Base-by-base conservation (phyloP, 139 green algal species). In the Chlorella sp. region DNA sequence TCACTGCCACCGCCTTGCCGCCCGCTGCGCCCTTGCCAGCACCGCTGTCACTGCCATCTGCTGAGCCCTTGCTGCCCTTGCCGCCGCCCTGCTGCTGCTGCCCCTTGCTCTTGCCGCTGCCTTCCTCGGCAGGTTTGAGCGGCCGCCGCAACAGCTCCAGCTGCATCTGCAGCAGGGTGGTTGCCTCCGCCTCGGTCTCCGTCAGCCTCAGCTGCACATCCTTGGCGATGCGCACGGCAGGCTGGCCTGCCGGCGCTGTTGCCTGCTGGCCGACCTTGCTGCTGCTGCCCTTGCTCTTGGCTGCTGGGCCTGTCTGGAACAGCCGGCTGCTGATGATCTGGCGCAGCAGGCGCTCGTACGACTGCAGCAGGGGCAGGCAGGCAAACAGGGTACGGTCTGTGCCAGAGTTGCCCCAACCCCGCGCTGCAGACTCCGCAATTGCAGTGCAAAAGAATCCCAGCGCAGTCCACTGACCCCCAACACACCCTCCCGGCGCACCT, bases 281-380 rank as follows among this genome's bases (percentile, higher is more conserved):
- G 25, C 21, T 28, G 72, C 72, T 38, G n/a, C 72, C 26, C 34
- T n/a, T n/a, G 71, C 71, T 17, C 51, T 60, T 60, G 51, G 51
- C 2, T 23, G 51, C 12, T 13, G 64, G 26, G 2, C 39, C 70
- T 18, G 39, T 44, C 4, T 30, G 62, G 56, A 86, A 86, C 0
- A 86, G 47, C 21, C 70, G 81, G 36, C 55, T 74, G 81, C 32
- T 4, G 16, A 86, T 56, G 20, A 86, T 38, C 69, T 86, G 62
- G n/a, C 55, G 81, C 55, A 86, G 70, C 47, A 86, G 81, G 16
- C 62, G 62, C 56, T 86, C 81, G 28, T 86, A 86, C 32, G 70
- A 65, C 76, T 72, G 76, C 34, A 30, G 6, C 2, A 32, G 17
- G 28, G 18, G 17, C 47, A 28, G 47, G 39, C 17, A 26, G 47